Evolutionary conservation across 345 rosid genomes (phyloP).

Genomic region (Salix brachista): DNA sequence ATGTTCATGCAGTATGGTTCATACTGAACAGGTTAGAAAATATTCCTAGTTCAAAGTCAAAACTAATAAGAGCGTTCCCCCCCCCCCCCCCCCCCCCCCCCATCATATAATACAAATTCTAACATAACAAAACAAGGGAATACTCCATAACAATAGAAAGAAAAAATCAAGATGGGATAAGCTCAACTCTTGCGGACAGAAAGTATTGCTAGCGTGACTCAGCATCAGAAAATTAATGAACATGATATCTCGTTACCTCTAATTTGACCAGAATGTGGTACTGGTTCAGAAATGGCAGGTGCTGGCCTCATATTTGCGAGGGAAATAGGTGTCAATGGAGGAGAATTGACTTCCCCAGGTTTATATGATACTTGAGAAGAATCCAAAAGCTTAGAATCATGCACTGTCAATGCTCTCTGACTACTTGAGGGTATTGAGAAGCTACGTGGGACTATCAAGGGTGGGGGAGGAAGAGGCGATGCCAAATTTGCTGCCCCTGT

Average conservation of each 20-base stretch:
- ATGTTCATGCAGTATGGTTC: neutral
- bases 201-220: neutral
- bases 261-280: conserved; percentile 50
- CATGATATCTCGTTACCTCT: conserved; percentile 54
- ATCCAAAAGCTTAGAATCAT: conserved; percentile 39
- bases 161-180: neutral
- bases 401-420: conserved; percentile 58
- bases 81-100: no score
- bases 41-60: neutral
- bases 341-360: conserved; percentile 51
- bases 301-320: conserved; percentile 38
- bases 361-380: conserved; percentile 36
- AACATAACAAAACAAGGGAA: neutral
- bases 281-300: conserved; percentile 32
- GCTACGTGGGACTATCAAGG: conserved; percentile 57
- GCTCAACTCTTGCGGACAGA: neutral
- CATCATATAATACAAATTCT: neutral
- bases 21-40: neutral
- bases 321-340: conserved; percentile 76
- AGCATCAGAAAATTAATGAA: neutral
- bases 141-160: neutral
- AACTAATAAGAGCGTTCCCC: neutral
- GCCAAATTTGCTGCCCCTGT: conserved; percentile 42
- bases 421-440: conserved; percentile 81
- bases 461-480: conserved; percentile 83